A percentile compares a stretch with the other conserved stretches of the same genome.
Conservation (phyloP, 2,329 filamentous ascomycete species). For the Ustilaginoidea virens region DNA sequence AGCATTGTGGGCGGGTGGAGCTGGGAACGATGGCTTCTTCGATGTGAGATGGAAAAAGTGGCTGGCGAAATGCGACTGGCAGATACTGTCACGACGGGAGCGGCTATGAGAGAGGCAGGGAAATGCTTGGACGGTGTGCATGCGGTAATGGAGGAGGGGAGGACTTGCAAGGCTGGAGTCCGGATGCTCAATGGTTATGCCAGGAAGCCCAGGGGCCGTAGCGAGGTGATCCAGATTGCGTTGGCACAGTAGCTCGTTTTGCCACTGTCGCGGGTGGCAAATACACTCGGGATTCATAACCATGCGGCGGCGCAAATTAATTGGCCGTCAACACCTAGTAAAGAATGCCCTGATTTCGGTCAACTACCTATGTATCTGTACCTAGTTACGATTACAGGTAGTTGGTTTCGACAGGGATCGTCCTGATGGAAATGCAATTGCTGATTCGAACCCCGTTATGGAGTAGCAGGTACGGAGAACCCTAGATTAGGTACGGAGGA, state of each 20-base stretch:
- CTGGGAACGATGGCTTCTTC: conserved; percentile 94
- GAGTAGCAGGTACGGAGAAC: too few species aligned
- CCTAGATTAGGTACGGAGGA: too few species aligned
- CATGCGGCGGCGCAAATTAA: too few species aligned
- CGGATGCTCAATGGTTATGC: conserved; percentile 48
- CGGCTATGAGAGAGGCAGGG: conserved; percentile 38
- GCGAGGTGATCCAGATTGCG: conserved; percentile 23
- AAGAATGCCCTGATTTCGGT: too few species aligned
- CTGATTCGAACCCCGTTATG: too few species aligned
- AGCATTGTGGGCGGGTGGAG: conserved; percentile 76
- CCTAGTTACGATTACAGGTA: too few species aligned
- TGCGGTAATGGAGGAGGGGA: conserved; percentile 47
- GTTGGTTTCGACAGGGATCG: too few species aligned
- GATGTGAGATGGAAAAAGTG: conserved; percentile 67
- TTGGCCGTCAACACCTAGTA: too few species aligned
- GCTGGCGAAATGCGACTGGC: conserved; percentile 48
- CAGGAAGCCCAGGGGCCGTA: conserved; percentile 37
- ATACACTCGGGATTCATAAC: too few species aligned
- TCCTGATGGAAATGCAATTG: too few species aligned
- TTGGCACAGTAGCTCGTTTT: conserved; percentile 10
- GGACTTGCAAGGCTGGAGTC: conserved; percentile 41
- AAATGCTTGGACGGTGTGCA: conserved; percentile 45
- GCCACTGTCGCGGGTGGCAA: neutral
- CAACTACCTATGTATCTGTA: too few species aligned
- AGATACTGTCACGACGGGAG: conserved; percentile 34